These are phyloP conservation scores for Aspergillaceae sp. DNA, from an alignment of 2,329 filamentous ascomycete species.

Conservation along the genomic window DNA sequence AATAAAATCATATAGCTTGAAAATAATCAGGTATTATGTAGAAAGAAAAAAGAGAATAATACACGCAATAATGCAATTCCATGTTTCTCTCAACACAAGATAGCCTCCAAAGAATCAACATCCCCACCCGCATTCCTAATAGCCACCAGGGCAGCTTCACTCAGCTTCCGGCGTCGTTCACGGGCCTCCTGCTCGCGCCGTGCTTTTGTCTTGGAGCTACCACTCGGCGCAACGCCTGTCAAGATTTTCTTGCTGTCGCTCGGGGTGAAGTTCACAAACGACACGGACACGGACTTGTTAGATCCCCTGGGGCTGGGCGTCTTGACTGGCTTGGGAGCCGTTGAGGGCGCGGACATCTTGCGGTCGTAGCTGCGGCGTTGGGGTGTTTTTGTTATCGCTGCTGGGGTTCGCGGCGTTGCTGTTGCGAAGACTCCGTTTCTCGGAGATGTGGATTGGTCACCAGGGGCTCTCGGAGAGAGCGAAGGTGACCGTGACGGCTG, in stretches of 20 bases:
- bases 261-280: slow-evolving; percentile 87
- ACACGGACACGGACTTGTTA: slow-evolving; percentile 41
- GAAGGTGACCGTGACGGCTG: slow-evolving; percentile 28
- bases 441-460: slow-evolving; percentile 7
- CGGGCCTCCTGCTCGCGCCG: slow-evolving; percentile 76
- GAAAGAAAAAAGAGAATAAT: slow-evolving; percentile 8
- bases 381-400: slow-evolving; percentile 18
- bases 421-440: slow-evolving; percentile 10
- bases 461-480: slow-evolving; percentile 26
- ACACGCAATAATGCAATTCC: slow-evolving; percentile 4
- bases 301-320: slow-evolving; percentile 21
- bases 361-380: slow-evolving; percentile 32
- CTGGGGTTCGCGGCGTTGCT: slow-evolving; percentile 14
- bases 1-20: too few species aligned
- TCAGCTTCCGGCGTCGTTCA: slow-evolving; percentile 55
- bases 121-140: slow-evolving; percentile 39
- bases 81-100: slow-evolving; percentile 25
- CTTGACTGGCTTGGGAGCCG: slow-evolving; percentile 23
- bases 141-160: slow-evolving; percentile 35
- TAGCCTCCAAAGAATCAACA: slow-evolving; percentile 36
- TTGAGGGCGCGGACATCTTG: slow-evolving; percentile 32
- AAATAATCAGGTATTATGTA: not conserved
- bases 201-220: slow-evolving; percentile 91
- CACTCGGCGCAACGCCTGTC: slow-evolving; percentile 82
- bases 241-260: slow-evolving; percentile 70